A percentile compares a stretch with the other conserved stretches of the same genome.
Conservation (phyloP, 2,329 filamentous ascomycete genomes). For the Uncinocarpus reesii region DNA sequence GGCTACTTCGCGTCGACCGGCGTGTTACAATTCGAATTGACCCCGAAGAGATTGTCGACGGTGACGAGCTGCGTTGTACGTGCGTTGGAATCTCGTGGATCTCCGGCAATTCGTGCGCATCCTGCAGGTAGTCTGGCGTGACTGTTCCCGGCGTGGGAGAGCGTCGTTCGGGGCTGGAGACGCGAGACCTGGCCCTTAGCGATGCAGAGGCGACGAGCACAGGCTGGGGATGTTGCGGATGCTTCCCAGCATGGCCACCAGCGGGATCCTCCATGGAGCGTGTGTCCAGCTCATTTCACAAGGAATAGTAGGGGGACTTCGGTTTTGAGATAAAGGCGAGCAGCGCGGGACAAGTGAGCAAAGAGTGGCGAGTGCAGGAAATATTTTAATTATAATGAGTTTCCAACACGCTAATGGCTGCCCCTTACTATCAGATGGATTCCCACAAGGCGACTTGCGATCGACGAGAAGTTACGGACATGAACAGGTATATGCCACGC, state of each 20-base stretch:
- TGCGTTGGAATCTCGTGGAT: conserved; percentile 8
- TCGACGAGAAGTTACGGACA: neutral
- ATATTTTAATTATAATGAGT: neutral
- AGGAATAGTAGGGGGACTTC: neutral
- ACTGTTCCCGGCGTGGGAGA: neutral
- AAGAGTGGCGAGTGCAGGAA: neutral
- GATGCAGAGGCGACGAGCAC: conserved; percentile 5
- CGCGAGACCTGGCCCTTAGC: neutral
- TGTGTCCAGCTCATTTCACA: conserved; percentile 3
- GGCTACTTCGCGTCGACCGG: conserved; percentile 12
- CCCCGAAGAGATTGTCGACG: conserved; percentile 16
- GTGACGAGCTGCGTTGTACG: conserved; percentile 9
- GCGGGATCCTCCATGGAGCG: conserved; percentile 8
- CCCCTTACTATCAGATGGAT: neutral
- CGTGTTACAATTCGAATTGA: conserved; percentile 14
- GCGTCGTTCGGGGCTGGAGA: neutral
- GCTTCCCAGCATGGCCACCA: neutral
- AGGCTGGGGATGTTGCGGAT: conserved; percentile 2
- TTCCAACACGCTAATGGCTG: neutral
- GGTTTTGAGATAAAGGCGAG: neutral
- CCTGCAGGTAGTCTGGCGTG: neutral
- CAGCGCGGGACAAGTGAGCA: neutral
- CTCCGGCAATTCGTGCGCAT: conserved; percentile 7
- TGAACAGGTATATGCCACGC: neutral
- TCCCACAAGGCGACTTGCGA: neutral